phyloP scores from a whole-genome alignment of 1,284 basidiomycete genomes.

The Fistulinella staudtii region DNA sequence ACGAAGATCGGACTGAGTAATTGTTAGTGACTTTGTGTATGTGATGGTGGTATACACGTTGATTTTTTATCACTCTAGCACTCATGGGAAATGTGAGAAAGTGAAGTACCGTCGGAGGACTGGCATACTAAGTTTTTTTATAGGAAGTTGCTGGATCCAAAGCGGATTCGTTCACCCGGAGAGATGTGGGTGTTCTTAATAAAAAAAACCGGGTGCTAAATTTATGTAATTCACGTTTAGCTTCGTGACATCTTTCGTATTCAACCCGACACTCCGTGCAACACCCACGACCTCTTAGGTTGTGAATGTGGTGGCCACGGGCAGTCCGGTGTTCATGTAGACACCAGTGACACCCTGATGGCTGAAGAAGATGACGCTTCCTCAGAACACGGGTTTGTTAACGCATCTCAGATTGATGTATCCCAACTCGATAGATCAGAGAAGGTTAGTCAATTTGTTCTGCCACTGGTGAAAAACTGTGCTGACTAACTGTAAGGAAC shows the following conservation, averaged over 20 bases:
- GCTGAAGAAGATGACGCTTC: constrained; percentile 26
- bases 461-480: not conserved
- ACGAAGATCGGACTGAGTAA: constrained; percentile 92
- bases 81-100: constrained; percentile 59
- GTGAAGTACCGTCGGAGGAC: not conserved
- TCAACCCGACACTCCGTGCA: constrained; percentile 76
- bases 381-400: constrained; percentile 55
- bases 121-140: constrained; percentile 13
- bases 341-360: constrained; percentile 6
- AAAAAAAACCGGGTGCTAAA: not conserved
- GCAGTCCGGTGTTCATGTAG: constrained; percentile 15
- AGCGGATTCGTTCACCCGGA: constrained; percentile 83
- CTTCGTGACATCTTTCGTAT: constrained; percentile 90
- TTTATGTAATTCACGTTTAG: constrained; percentile 35
- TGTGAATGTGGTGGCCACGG: constrained; percentile 58
- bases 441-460: constrained; percentile 37
- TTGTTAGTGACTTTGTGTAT: constrained; percentile 48
- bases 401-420: constrained; percentile 65
- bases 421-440: constrained; percentile 48
- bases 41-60: no score
- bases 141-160: constrained; percentile 54
- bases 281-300: constrained; percentile 86
- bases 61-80: constrained; percentile 40
- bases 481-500: constrained; percentile 43
- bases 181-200: constrained; percentile 62